A percentile compares a stretch with the other conserved stretches of the same genome.
Evolutionary conservation across 2,329 filamentous ascomycete species (phyloP).

Genomic region (Aspergillus ruber): DNA sequence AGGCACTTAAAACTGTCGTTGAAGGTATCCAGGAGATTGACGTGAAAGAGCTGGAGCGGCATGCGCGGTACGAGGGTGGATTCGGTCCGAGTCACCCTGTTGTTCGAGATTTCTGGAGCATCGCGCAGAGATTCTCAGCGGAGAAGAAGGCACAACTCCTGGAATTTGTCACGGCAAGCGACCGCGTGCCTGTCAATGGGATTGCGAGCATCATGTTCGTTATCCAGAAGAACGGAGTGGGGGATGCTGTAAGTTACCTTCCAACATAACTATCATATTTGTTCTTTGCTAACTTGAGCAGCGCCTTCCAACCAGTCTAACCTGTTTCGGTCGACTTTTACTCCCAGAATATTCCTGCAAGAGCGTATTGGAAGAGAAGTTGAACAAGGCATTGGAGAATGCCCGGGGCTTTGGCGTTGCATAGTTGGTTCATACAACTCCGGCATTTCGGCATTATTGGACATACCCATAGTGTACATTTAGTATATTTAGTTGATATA

Average conservation of each 20-base stretch:
- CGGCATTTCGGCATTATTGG: neutral
- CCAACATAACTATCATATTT: neutral
- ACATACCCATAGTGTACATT: neutral
- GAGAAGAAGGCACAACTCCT: slow-evolving; percentile 69
- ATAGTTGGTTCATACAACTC: slow-evolving; percentile 26
- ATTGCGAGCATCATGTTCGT: slow-evolving; percentile 76
- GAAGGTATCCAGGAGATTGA: slow-evolving; percentile 81
- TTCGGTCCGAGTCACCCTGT: slow-evolving; percentile 65
- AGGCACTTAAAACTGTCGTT: slow-evolving; percentile 67
- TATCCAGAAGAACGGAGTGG: slow-evolving; percentile 69
- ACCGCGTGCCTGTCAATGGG: slow-evolving; percentile 82
- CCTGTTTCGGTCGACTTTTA: slow-evolving; percentile 84
- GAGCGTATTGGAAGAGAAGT: slow-evolving; percentile 64
- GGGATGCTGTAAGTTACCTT: slow-evolving; percentile 39
- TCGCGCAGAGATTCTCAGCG: slow-evolving; percentile 60
- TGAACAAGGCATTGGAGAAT: slow-evolving; percentile 83
- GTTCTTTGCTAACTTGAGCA: slow-evolving; percentile 13
- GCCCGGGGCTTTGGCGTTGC: slow-evolving; percentile 83
- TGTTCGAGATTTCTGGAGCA: slow-evolving; percentile 75
- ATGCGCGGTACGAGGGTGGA: slow-evolving; percentile 70
- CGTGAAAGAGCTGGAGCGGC: slow-evolving; percentile 62
- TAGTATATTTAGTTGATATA: neutral
- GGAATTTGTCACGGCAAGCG: slow-evolving; percentile 91
- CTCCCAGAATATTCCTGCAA: slow-evolving; percentile 73
- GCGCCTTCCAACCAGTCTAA: slow-evolving; percentile 75